Base-by-base conservation (phyloP, 495 filamentous ascomycete genomes). In the Talaromyces trachyspermus region DNA sequence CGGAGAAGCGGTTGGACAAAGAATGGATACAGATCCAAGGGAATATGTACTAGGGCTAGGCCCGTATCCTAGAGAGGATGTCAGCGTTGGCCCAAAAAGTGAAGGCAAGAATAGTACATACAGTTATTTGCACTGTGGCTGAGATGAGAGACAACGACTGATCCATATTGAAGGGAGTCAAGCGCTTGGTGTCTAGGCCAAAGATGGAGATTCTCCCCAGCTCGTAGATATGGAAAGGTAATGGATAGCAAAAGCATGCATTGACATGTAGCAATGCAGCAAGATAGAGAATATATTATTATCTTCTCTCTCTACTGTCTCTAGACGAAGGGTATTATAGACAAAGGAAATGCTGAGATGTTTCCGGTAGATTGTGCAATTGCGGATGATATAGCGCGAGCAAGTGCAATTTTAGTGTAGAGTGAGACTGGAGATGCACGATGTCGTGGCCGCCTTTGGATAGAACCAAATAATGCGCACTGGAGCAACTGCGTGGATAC, bases 31-130 rank as follows among this genome's bases (percentile, higher is more conserved):
- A 91, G 73, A 23, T 81, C 69, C 39, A 95, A 64, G 2, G 92
- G 90, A 43, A 98, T 94, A 62, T 95, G 90, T 50, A 97, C 88
- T 45, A 98, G 74, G 56, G 80, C 88, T 52, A 96, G 72, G 43
- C 80, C 80, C 53, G 88, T 88, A 53, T 95, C 89, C 92, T 98
- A 70, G 11, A 26, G 23, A 32, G 32, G 17, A 24, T 19, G 27
- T 22, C 18, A 41, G 19, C 10, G 26, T 23, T 14, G 27, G 14
- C 17, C 5, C 22, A 46, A 29, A 22, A 19, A 8, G 32, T 14
- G 20, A 15, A 24, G 23, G 24, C 18, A 17, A 15, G 12, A 35
- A 7, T 35, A 11, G 25, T 29, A 64, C 74, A 69, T 58, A 79
- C 76, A 52, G 78, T 65, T 50, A 79, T 76, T 51, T 77, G 71